Conservation (phyloP, 2,329 filamentous ascomycete genomes). For the Neoscytalidium dimidiatum region DNA sequence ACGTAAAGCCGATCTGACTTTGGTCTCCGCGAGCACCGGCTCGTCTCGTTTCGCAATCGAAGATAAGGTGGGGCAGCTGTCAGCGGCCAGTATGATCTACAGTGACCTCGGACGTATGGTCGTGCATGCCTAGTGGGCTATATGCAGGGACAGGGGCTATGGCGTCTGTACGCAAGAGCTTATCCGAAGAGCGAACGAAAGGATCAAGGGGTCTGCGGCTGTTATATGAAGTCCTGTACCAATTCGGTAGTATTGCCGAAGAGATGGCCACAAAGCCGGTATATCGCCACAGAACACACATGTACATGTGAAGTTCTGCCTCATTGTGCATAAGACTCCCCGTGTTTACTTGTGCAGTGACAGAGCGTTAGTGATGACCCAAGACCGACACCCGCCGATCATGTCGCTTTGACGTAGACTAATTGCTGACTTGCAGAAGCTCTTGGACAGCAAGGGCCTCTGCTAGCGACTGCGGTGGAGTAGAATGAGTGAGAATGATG, state of each 20-base stretch:
- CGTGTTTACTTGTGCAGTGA: neutral
- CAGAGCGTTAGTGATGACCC: neutral
- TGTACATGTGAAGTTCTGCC: neutral
- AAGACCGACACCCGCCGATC: neutral
- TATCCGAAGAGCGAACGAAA: neutral
- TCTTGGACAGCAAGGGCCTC: neutral
- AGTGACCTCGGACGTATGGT: neutral
- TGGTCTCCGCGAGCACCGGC: too few relatives aligned
- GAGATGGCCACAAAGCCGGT: neutral
- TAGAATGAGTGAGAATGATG: too few relatives aligned
- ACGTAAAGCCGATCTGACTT: neutral
- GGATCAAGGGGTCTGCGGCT: neutral
- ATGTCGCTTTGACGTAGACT: neutral
- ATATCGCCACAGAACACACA: neutral
- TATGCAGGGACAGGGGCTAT: constrained; percentile 1
- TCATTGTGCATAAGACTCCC: neutral
- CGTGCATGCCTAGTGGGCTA: neutral
- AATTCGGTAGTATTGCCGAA: neutral
- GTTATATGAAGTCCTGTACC: neutral
- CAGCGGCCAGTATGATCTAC: neutral
- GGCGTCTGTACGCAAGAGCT: neutral
- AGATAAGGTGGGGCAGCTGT: neutral
- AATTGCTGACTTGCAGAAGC: neutral
- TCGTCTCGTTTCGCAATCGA: neutral
- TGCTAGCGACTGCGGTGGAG: too few relatives aligned